Evolutionary conservation across 2,329 filamentous ascomycete genomes (phyloP).

Genomic region (Chaetomiaceae sp.): DNA sequence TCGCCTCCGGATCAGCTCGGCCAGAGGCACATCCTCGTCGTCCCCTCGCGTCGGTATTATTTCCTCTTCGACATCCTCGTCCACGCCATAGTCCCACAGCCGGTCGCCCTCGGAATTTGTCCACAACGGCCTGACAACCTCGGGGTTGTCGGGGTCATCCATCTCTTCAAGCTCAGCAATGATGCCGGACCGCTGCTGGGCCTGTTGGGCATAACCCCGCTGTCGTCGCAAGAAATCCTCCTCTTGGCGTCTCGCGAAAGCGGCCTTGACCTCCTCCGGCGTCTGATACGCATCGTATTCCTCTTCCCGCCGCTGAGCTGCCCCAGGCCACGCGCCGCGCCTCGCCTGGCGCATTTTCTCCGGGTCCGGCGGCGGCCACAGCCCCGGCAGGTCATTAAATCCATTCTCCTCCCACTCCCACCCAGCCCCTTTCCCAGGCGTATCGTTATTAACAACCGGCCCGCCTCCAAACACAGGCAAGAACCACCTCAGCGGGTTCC

Average conservation of each 20-base stretch:
- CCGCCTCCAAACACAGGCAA: slow-evolving; percentile 56
- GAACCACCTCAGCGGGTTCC: slow-evolving; percentile 63
- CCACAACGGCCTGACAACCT: slow-evolving; percentile 58
- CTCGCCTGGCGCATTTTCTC: slow-evolving; percentile 50
- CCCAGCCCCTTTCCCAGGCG: slow-evolving; percentile 40
- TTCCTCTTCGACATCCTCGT: slow-evolving; percentile 61
- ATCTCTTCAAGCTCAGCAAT: slow-evolving; percentile 49
- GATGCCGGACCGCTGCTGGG: slow-evolving; percentile 33
- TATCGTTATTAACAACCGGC: slow-evolving; percentile 38
- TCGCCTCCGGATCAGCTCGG: slow-evolving; percentile 59
- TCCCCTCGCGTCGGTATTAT: slow-evolving; percentile 24
- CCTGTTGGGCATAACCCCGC: slow-evolving; percentile 28
- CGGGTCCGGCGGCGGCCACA: slow-evolving; percentile 62
- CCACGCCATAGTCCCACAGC: slow-evolving; percentile 72
- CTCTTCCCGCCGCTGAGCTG: slow-evolving; percentile 16
- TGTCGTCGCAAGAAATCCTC: slow-evolving; percentile 36
- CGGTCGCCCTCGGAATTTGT: slow-evolving; percentile 71
- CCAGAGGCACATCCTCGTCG: slow-evolving; percentile 63
- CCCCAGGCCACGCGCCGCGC: slow-evolving; percentile 38
- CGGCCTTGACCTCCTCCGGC: slow-evolving; percentile 44
- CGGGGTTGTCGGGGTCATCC: slow-evolving; percentile 34
- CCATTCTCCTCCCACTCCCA: slow-evolving; percentile 71
- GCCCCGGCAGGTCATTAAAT: slow-evolving; percentile 60
- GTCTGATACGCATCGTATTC: slow-evolving; percentile 29
- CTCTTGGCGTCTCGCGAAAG: slow-evolving; percentile 48